Evolutionary conservation across 129 eudicot genomes (phyloP).

Genomic region (Artemisia annua): DNA sequence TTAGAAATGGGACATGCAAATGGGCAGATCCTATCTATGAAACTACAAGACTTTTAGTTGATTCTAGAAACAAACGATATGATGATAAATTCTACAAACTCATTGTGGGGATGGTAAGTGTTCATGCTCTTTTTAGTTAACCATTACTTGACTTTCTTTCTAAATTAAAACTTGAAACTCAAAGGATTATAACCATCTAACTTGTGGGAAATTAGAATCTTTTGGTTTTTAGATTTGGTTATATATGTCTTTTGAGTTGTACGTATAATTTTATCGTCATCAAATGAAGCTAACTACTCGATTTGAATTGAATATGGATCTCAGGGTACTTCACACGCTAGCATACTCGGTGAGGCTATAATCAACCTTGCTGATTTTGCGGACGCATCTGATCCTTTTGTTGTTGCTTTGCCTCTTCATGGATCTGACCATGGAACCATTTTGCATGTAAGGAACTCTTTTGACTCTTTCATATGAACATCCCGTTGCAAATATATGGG

Average conservation of each 20-base stretch:
- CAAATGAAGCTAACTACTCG: background rate
- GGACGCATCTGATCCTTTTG: slow-evolving; percentile 74
- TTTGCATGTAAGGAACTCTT: slow-evolving; percentile 64
- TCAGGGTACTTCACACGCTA: slow-evolving; percentile 89
- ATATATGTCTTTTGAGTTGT: slow-evolving; percentile 10
- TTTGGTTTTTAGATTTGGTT: background rate
- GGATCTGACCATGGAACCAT: slow-evolving; percentile 76
- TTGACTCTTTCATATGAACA: background rate
- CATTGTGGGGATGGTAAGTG: slow-evolving; percentile 83
- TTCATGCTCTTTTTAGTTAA: background rate
- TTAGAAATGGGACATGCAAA: slow-evolving; percentile 95
- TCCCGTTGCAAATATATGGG: background rate
- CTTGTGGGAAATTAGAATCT: background rate
- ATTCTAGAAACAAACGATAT: slow-evolving; percentile 66
- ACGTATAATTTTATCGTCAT: background rate
- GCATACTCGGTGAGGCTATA: slow-evolving; percentile 86
- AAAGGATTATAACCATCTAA: background rate
- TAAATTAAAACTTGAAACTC: too few relatives aligned
- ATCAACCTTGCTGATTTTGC: slow-evolving; percentile 93
- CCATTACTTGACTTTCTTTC: background rate
- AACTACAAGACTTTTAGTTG: slow-evolving; percentile 90
- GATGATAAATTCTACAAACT: slow-evolving; percentile 92
- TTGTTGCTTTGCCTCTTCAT: slow-evolving; percentile 73
- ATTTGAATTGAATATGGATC: background rate
- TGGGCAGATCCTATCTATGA: slow-evolving; percentile 99